These are phyloP conservation scores for Lagenaria siceraria DNA, from an alignment of 306 rosid species.

Conservation along the genomic window DNA sequence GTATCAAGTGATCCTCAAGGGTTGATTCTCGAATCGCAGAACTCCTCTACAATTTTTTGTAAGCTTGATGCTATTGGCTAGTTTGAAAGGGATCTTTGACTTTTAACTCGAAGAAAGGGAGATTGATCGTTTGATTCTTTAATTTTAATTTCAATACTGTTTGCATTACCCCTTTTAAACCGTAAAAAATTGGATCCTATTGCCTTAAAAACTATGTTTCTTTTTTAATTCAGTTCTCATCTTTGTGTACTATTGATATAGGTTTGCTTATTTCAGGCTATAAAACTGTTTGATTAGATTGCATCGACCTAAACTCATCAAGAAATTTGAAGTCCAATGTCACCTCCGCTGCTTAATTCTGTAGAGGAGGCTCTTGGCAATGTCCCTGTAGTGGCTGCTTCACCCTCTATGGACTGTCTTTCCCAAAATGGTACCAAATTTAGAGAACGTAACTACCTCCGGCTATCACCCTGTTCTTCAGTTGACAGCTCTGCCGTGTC, in stretches of 20 bases:
- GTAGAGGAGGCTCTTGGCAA: conserved; percentile 62
- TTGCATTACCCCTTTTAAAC: neutral
- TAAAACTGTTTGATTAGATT: neutral
- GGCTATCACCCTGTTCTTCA: conserved; percentile 85
- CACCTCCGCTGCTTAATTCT: conserved; percentile 49
- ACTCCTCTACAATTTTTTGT: neutral
- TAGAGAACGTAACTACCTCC: conserved; percentile 74
- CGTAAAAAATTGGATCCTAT: neutral
- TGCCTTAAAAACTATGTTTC: neutral
- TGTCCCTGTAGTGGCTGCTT: conserved; percentile 31
- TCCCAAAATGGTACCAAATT: conserved; percentile 49
- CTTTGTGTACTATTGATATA: conserved; percentile 5
- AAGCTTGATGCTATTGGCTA: neutral
- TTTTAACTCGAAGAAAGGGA: neutral
- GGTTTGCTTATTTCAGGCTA: neutral
- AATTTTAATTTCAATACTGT: neutral
- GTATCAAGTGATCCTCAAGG: neutral
- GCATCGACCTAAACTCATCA: neutral
- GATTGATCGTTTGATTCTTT: neutral
- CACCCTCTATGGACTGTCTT: conserved; percentile 40
- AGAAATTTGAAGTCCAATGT: conserved; percentile 38
- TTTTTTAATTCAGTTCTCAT: neutral
- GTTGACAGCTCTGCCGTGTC: conserved; percentile 72
- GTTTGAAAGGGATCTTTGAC: neutral
- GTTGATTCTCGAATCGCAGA: neutral